These are phyloP conservation scores for Fusarium lyarnte DNA, from an alignment of 2,329 filamentous ascomycete genomes.

Conservation along the genomic window DNA sequence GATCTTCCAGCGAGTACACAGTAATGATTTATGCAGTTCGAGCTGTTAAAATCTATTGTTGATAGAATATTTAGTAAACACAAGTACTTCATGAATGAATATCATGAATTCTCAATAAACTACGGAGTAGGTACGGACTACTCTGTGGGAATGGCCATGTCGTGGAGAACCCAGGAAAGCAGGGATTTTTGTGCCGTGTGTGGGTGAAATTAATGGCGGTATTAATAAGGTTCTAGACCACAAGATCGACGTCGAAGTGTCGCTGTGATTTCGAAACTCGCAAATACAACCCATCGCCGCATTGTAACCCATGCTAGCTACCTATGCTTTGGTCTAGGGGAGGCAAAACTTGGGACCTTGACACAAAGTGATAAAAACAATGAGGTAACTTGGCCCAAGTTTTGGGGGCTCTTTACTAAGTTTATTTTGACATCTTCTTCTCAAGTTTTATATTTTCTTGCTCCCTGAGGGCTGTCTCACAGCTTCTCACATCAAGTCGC, in stretches of 20 bases:
- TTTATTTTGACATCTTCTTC: too few relatives aligned
- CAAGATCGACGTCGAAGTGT: slow-evolving; percentile 25
- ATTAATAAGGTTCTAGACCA: slow-evolving; percentile 23
- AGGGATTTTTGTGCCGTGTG: neutral
- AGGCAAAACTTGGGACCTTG: too few relatives aligned
- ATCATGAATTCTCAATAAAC: neutral
- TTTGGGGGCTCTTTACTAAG: too few relatives aligned
- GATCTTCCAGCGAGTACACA: neutral
- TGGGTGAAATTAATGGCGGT: neutral
- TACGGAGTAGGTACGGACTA: too few relatives aligned
- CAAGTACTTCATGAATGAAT: neutral
- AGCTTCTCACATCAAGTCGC: slow-evolving; percentile 23
- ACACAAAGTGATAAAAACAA: too few relatives aligned
- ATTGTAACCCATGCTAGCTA: neutral
- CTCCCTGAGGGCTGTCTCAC: neutral
- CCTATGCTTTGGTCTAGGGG: neutral
- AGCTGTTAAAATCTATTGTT: neutral
- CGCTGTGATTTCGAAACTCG: slow-evolving; percentile 4
- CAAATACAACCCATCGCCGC: slow-evolving; percentile 1
- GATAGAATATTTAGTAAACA: neutral
- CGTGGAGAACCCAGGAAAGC: neutral
- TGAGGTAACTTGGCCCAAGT: too few relatives aligned
- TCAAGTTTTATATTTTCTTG: too few relatives aligned
- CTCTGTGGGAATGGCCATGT: neutral
- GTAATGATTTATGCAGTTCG: neutral